Evolutionary conservation across 768 basidiomycete genomes (phyloP).

Genomic region (Lyophyllum decastes): DNA sequence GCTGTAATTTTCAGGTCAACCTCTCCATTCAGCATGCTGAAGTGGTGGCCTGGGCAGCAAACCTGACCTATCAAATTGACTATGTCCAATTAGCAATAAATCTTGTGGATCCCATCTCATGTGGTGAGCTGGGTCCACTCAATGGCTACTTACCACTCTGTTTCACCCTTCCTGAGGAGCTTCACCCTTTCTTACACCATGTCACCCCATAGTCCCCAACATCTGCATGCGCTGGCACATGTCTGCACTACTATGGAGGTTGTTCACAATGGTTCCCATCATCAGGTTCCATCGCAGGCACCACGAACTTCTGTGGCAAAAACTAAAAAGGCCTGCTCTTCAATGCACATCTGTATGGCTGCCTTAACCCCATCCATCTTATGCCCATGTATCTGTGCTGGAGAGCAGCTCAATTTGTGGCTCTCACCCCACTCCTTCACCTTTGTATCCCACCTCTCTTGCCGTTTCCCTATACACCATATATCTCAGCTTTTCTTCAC

Average conservation of each 20-base stretch:
- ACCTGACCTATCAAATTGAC: background rate
- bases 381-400: no score
- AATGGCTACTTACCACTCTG: background rate
- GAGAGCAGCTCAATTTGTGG: no score
- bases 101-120: background rate
- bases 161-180: background rate
- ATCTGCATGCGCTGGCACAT: background rate
- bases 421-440: no score
- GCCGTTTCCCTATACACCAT: no score
- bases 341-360: no score
- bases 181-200: background rate
- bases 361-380: no score
- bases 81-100: background rate
- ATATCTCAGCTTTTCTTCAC: no score
- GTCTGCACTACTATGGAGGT: background rate
- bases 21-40: slow-evolving; percentile 1
- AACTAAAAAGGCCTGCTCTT: background rate
- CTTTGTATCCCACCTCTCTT: no score
- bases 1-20: background rate
- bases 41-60: background rate
- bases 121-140: background rate
- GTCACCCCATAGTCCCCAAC: background rate
- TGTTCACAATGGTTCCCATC: background rate
- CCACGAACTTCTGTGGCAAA: background rate
- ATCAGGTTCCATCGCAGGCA: background rate